Evolutionary conservation across 257 asterid species (phyloP).

Genomic region (Phtheirospermum japonicum): DNA sequence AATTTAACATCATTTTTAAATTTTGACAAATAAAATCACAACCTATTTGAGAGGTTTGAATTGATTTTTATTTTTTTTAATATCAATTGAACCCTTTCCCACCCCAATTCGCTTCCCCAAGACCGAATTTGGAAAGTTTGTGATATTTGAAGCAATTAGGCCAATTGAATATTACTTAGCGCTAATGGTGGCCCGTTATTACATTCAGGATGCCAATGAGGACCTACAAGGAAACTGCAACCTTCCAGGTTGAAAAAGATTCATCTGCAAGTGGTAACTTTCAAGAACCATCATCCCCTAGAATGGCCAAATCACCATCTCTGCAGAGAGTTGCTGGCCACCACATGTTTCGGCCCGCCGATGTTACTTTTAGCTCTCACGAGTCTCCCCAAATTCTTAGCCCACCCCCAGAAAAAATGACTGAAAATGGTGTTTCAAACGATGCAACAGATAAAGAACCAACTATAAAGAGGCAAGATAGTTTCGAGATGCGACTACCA

Average conservation of each 20-base stretch:
- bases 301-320: conserved; percentile 92
- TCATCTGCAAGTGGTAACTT: conserved; percentile 65
- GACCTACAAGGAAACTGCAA: conserved; percentile 68
- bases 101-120: too few species aligned
- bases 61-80: too few species aligned
- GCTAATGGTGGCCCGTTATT: conserved; percentile 10
- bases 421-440: conserved; percentile 64
- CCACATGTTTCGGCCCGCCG: conserved; percentile 72
- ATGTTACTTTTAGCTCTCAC: conserved; percentile 62
- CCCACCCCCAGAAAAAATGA: conserved; percentile 89
- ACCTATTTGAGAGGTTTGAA: too few species aligned
- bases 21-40: too few species aligned
- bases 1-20: too few species aligned
- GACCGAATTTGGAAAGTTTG: too few species aligned
- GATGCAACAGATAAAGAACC: conserved; percentile 77
- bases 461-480: conserved; percentile 91
- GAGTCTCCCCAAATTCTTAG: conserved; percentile 75
- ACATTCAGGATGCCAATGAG: conserved; percentile 86
- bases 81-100: too few species aligned
- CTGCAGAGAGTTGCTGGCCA: conserved; percentile 75
- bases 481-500: conserved; percentile 93
- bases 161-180: conserved; percentile 5
- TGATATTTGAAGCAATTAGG: too few species aligned
- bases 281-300: conserved; percentile 93
- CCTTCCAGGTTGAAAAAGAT: conserved; percentile 89